Evolutionary conservation across 2,329 filamentous ascomycete genomes (phyloP), one percentile per base, ranked within the genome.

Genomic region (Aspergillus chevalieri): DNA sequence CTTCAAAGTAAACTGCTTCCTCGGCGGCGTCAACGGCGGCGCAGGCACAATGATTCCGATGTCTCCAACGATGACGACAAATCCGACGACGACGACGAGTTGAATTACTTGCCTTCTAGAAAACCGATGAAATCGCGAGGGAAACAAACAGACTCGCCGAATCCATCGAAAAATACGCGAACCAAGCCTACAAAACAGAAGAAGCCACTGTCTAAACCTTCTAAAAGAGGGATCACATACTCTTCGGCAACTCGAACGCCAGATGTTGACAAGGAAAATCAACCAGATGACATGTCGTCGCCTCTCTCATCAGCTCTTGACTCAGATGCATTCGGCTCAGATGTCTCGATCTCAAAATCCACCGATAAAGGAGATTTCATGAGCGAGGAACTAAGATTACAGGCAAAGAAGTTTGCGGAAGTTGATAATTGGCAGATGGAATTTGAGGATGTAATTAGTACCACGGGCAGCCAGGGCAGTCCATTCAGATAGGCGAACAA

Each of bases 341-440:
- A 64, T 14, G 50, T 50, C 17, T 39, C 47, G 4, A 19, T 44
- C 22, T 44, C 48, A 34, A 52, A 57, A 30, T 50, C 47, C 19
- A 28, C 30, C 6, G 48, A 51, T 2, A 45, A 51, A 30, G 52
- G 47, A 6, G 56, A 57, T 33, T 62, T 57, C 46, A 50, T 62
- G 41, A 73, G 68, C 50, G 64, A 67, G 36, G 70, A 73, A 45
- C 56, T 73, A 30, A 59, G 61, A 19, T 50, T 55, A 14, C 66
- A 68, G 45, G 63, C 64, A 24, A 57, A 58, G 52, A 72, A 71
- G 39, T 73, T 73, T 57, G 66, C 65, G 0, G 70, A 72, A 51
- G 59, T 73, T 41, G 70, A 73, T 52, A 54, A 65, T 52, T 73
- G 70, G 70, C 44, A 69, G 49, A 70, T 73, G 64, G 70, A 72